A percentile compares a stretch with the other conserved stretches of the same genome.
phyloP scores from a whole-genome alignment of 306 rosid species.

The Alnus rubra region DNA sequence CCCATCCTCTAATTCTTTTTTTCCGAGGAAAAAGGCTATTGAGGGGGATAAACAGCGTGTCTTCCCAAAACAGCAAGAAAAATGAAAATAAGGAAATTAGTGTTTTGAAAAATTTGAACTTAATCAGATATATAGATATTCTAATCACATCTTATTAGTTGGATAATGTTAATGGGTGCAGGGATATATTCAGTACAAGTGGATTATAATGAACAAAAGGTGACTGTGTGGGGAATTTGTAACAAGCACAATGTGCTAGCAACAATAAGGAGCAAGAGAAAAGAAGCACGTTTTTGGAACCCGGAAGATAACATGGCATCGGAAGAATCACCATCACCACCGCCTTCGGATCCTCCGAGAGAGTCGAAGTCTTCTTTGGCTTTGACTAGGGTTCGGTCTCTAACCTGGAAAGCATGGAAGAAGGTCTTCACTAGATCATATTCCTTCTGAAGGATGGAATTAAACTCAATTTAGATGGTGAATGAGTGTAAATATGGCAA shows the following conservation, averaged over 20 bases:
- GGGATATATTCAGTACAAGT: constrained; percentile 86
- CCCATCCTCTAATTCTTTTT: background rate
- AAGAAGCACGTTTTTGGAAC: constrained; percentile 81
- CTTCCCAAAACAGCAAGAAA: too few species aligned
- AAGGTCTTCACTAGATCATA: constrained; percentile 59
- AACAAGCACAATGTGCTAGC: constrained; percentile 73
- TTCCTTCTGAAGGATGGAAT: constrained; percentile 45
- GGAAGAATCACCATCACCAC: constrained; percentile 34
- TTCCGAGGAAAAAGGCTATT: too few species aligned
- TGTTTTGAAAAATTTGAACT: too few species aligned
- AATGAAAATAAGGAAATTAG: too few species aligned
- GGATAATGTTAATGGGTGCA: constrained; percentile 6
- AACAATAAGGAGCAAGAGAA: constrained; percentile 69
- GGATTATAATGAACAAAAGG: constrained; percentile 72
- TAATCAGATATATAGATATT: background rate
- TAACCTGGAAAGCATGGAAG: constrained; percentile 75
- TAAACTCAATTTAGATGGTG: background rate
- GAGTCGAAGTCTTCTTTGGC: constrained; percentile 46
- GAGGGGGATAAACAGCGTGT: too few species aligned
- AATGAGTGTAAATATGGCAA: constrained; percentile 32
- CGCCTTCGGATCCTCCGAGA: constrained; percentile 27
- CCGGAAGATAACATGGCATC: constrained; percentile 45
- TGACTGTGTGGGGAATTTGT: constrained; percentile 93
- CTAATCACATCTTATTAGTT: background rate
- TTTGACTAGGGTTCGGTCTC: constrained; percentile 62